Evolutionary conservation across 441 rosid species (phyloP).

Genomic region (Erodium texanum): DNA sequence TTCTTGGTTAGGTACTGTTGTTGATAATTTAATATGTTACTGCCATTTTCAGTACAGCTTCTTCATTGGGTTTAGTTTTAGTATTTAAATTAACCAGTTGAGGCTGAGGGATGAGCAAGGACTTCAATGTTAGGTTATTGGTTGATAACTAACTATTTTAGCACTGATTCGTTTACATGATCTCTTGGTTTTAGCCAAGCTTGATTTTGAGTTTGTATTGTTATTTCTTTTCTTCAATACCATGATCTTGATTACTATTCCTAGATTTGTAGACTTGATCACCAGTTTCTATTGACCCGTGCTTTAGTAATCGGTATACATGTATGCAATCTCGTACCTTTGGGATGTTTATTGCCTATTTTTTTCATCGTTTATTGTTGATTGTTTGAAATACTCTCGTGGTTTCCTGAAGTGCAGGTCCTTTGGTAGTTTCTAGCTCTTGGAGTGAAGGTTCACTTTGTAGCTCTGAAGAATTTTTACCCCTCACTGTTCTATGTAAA

Average conservation of each 20-base stretch:
- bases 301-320: neutral
- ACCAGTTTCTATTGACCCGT: neutral
- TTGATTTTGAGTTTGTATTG: neutral
- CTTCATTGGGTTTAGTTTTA: conserved; percentile 4
- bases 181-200: neutral
- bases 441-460: neutral
- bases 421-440: neutral
- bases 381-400: neutral
- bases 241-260: neutral
- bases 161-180: neutral
- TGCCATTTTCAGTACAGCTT: conserved; percentile 3
- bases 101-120: neutral
- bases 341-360: neutral
- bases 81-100: neutral
- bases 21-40: neutral
- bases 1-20: conserved; percentile 1
- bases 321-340: neutral
- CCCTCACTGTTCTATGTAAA: neutral
- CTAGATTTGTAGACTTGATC: neutral
- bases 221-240: neutral
- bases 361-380: neutral
- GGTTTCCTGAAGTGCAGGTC: neutral
- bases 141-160: neutral
- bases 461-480: neutral
- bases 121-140: neutral